Evolutionary conservation across 2,329 filamentous ascomycete genomes (phyloP).

Genomic region (Botrytis fabae): DNA sequence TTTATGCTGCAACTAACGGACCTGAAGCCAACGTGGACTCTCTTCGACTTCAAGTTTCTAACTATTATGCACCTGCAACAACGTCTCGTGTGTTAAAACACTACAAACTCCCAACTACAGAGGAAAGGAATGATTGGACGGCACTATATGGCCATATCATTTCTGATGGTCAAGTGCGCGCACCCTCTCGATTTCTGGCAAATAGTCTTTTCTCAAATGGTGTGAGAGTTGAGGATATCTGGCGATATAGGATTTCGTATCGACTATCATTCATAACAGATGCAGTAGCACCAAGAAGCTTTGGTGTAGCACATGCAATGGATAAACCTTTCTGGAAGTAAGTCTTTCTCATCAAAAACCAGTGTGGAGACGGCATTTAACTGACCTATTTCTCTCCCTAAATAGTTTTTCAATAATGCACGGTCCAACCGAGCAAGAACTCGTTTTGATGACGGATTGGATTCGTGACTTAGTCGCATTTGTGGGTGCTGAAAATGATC

Average conservation of each 20-base stretch:
- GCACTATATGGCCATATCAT: conserved; percentile 46
- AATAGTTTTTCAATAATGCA: conserved; percentile 44
- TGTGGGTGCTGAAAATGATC: conserved; percentile 40
- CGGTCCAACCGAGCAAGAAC: conserved; percentile 43
- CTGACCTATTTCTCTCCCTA: background rate
- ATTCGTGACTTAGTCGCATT: conserved; percentile 44
- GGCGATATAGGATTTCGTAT: conserved; percentile 47
- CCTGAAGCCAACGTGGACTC: conserved; percentile 42
- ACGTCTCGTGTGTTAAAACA: conserved; percentile 42
- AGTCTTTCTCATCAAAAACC: conserved; percentile 24
- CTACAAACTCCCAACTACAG: conserved; percentile 42
- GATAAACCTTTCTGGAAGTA: conserved; percentile 49
- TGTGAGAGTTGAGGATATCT: conserved; percentile 42
- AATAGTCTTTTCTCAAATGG: conserved; percentile 41
- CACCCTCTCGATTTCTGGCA: conserved; percentile 42
- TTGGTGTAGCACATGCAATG: conserved; percentile 45
- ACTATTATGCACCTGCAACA: conserved; percentile 47
- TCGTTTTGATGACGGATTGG: conserved; percentile 44
- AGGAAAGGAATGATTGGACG: conserved; percentile 43
- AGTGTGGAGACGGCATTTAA: background rate
- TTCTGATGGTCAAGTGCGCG: conserved; percentile 45
- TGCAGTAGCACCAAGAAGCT: conserved; percentile 42
- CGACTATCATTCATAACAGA: conserved; percentile 47
- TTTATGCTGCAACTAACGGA: conserved; percentile 46
- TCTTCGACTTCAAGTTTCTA: conserved; percentile 44